Percentiles rank a stretch among this genome's conserved stretches.
phyloP scores from a whole-genome alignment of 192 early-diverging fungal species.

The Mortierella hygrophila region DNA sequence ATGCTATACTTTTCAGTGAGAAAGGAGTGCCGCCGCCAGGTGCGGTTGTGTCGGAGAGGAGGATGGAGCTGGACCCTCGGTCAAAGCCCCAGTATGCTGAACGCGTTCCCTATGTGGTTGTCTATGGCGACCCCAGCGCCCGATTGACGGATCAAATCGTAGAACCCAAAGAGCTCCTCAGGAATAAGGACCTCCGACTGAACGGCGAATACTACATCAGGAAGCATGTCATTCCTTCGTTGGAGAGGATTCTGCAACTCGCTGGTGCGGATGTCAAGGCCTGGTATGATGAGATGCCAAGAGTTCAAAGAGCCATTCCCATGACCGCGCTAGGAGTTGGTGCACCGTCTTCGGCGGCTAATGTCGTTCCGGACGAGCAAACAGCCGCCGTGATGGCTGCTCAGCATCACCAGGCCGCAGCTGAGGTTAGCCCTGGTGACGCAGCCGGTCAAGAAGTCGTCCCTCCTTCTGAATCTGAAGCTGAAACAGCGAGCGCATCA shows the following conservation, averaged over 20 bases:
- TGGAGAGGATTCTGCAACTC: slow-evolving; percentile 83
- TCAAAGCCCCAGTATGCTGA: slow-evolving; percentile 90
- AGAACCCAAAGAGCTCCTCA: slow-evolving; percentile 72
- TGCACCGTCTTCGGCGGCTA: background rate
- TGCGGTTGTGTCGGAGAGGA: slow-evolving; percentile 74
- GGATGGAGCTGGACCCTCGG: slow-evolving; percentile 77
- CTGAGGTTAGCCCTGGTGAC: background rate
- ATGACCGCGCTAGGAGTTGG: slow-evolving; percentile 50
- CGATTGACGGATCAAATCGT: slow-evolving; percentile 83
- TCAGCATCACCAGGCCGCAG: background rate
- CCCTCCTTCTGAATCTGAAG: background rate
- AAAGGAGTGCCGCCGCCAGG: slow-evolving; percentile 76
- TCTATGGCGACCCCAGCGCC: slow-evolving; percentile 72
- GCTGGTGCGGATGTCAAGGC: slow-evolving; percentile 80
- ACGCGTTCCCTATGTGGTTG: slow-evolving; percentile 91
- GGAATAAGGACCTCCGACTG: slow-evolving; percentile 72
- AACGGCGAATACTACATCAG: slow-evolving; percentile 89
- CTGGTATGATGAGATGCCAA: slow-evolving; percentile 84
- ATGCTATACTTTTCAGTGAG: slow-evolving; percentile 33
- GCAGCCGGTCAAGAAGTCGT: background rate
- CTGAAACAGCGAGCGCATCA: background rate
- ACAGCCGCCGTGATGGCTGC: slow-evolving; percentile 20
- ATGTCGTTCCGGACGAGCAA: slow-evolving; percentile 14
- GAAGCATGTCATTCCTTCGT: slow-evolving; percentile 86
- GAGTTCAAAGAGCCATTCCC: slow-evolving; percentile 61